Percentiles rank a stretch among this genome's conserved stretches.
phyloP scores from a whole-genome alignment of 2,329 filamentous ascomycete genomes.

The Ophiocordyceps camponoti-rufipedis region DNA sequence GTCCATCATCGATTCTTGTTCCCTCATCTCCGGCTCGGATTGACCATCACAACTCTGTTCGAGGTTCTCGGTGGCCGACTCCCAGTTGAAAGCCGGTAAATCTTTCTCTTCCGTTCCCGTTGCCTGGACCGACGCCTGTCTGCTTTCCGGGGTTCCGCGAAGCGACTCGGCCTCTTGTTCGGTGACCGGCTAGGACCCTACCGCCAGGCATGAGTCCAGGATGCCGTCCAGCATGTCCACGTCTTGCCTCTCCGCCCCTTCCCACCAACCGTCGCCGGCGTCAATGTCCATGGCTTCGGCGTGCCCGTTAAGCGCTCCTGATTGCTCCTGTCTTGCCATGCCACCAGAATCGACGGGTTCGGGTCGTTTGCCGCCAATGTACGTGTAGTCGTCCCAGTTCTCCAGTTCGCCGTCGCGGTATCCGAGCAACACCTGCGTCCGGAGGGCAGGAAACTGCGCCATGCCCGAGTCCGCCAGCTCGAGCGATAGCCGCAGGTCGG shows the following conservation, averaged over 20 bases:
- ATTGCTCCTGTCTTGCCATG: background rate
- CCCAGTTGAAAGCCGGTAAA: too few species aligned
- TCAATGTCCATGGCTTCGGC: constrained; percentile 43
- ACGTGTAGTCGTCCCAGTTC: constrained; percentile 42
- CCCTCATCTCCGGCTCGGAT: too few species aligned
- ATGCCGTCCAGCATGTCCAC: constrained; percentile 34
- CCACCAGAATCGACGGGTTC: constrained; percentile 10
- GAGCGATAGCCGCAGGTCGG: constrained; percentile 59
- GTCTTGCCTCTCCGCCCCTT: constrained; percentile 36
- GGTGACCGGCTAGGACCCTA: constrained; percentile 15
- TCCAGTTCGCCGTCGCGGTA: constrained; percentile 65
- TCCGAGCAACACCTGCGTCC: constrained; percentile 48
- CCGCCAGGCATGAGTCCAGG: constrained; percentile 36
- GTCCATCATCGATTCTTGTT: too few species aligned
- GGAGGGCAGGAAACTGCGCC: constrained; percentile 58
- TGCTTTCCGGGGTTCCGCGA: background rate
- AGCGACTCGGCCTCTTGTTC: background rate
- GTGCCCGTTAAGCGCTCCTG: constrained; percentile 26
- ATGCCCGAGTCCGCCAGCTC: constrained; percentile 61
- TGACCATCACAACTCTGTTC: too few species aligned
- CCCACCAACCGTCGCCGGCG: constrained; percentile 38
- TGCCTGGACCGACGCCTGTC: too few species aligned
- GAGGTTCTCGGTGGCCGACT: too few species aligned
- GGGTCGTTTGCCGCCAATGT: constrained; percentile 21
- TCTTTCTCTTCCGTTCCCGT: too few species aligned